Evolutionary conservation across 192 early-diverging fungal genomes (phyloP).

Genomic region (Diversispora eburnea): DNA sequence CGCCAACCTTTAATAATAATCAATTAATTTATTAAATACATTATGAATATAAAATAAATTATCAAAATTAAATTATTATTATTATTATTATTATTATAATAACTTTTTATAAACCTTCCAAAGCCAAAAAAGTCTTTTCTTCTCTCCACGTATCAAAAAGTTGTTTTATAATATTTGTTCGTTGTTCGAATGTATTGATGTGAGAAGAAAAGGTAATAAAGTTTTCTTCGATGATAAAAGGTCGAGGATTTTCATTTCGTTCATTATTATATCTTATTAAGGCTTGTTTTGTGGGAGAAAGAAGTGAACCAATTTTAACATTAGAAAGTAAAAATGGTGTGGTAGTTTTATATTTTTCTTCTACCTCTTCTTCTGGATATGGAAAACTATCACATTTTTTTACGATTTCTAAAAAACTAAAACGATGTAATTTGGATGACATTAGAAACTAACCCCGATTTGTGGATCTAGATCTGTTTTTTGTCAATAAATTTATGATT

Average conservation of each 20-base stretch:
- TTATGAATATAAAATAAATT: neutral
- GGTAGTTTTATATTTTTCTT: neutral
- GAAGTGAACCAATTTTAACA: slow-evolving; percentile 41
- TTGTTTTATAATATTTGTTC: slow-evolving; percentile 33
- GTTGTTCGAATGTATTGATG: slow-evolving; percentile 32
- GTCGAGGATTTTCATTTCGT: slow-evolving; percentile 12
- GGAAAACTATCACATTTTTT: slow-evolving; percentile 50
- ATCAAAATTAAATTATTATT: neutral
- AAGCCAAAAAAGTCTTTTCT: slow-evolving; percentile 32
- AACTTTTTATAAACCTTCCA: slow-evolving; percentile 25
- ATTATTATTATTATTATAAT: neutral
- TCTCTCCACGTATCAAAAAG: slow-evolving; percentile 41
- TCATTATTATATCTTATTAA: slow-evolving; percentile 40
- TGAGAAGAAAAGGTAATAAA: slow-evolving; percentile 37
- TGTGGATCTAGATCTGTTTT: too few species aligned
- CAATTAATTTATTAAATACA: slow-evolving; percentile 1
- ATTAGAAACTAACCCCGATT: too few species aligned
- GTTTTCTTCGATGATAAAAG: slow-evolving; percentile 42
- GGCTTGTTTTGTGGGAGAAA: slow-evolving; percentile 28
- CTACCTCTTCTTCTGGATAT: slow-evolving; percentile 31
- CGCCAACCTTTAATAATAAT: slow-evolving; percentile 65
- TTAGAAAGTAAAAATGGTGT: slow-evolving; percentile 37
- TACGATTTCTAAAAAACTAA: slow-evolving; percentile 40
- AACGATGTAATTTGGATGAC: too few species aligned
- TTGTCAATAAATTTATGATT: too few species aligned